A percentile compares a stretch with the other conserved stretches of the same genome.
These are phyloP conservation scores for Phyllachora maydis DNA, from an alignment of 2,329 filamentous ascomycete species.

Conservation along the genomic window DNA sequence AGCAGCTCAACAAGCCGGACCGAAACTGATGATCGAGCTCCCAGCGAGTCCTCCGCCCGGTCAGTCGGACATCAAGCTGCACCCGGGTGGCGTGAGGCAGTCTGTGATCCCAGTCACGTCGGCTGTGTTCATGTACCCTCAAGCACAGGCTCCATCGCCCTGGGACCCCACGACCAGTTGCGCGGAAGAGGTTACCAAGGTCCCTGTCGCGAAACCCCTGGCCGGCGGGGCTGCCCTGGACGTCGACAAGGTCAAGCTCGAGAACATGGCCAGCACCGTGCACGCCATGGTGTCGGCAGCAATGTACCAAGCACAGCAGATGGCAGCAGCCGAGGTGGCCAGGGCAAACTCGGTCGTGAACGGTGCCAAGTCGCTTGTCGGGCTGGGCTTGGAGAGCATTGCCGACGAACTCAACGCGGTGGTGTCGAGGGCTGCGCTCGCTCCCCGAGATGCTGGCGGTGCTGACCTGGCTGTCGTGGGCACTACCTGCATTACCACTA, in stretches of 20 bases:
- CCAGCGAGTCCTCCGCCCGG: constrained; percentile 5
- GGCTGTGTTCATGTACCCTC: constrained; percentile 5
- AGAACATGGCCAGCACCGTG: constrained; percentile 2
- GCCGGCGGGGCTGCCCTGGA: constrained; percentile 1
- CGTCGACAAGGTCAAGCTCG: constrained; percentile 2
- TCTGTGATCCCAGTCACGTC: constrained; percentile 5
- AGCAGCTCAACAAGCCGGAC: constrained; percentile 3
- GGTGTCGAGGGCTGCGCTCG: no score
- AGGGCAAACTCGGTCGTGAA: constrained; percentile 3
- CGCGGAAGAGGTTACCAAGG: no score
- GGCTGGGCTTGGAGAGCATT: constrained; percentile 2
- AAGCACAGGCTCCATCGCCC: no score
- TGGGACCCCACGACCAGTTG: no score
- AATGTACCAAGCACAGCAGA: constrained; percentile 3
- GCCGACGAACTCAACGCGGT: constrained; percentile 2
- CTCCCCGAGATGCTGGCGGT: no score
- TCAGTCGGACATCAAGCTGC: constrained; percentile 3
- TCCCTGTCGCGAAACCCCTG: no score
- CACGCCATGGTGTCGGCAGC: constrained; percentile 4
- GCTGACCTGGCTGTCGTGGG: no score
- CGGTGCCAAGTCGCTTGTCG: constrained; percentile 2
- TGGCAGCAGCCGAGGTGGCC: constrained; percentile 3
- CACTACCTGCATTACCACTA: no score
- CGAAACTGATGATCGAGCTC: constrained; percentile 4
- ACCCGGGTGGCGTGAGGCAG: constrained; percentile 5